These are phyloP conservation scores for Piedraia hortae DNA, from an alignment of 2,329 filamentous ascomycete species.

Conservation along the genomic window DNA sequence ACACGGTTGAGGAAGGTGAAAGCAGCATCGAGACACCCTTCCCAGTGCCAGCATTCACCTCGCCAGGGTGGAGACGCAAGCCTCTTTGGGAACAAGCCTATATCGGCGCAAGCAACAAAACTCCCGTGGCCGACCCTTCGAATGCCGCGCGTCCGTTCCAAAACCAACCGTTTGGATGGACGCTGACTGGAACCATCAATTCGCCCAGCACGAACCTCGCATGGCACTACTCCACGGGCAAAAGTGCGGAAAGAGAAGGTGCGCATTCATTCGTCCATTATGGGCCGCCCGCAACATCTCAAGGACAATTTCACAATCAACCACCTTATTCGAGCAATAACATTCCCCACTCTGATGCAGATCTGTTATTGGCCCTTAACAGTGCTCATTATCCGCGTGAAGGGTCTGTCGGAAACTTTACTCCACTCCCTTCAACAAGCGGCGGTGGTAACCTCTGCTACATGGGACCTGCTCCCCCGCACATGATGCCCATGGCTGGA, in stretches of 20 bases:
- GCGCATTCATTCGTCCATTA: neutral
- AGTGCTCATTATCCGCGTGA: constrained; percentile 13
- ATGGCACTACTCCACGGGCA: constrained; percentile 35
- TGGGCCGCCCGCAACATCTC: neutral
- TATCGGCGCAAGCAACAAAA: constrained; percentile 10
- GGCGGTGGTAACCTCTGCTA: neutral
- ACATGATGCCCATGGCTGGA: too few species aligned
- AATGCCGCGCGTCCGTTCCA: constrained; percentile 18
- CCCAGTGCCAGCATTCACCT: constrained; percentile 21
- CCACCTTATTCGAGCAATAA: neutral
- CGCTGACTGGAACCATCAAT: constrained; percentile 64
- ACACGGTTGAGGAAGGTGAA: constrained; percentile 49
- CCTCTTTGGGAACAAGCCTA: constrained; percentile 19
- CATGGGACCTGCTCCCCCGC: neutral
- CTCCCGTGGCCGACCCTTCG: constrained; percentile 22
- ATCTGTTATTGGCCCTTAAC: constrained; percentile 20
- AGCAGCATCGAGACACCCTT: constrained; percentile 30
- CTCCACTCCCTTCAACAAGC: neutral
- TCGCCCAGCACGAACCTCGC: constrained; percentile 64
- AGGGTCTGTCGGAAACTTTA: neutral
- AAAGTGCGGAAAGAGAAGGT: constrained; percentile 5
- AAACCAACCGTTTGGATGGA: constrained; percentile 54
- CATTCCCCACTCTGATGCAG: constrained; percentile 2
- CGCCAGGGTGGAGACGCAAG: constrained; percentile 23
- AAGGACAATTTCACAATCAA: neutral